phyloP scores from a whole-genome alignment of 176 grass and related monocot species.

The Oryza meridionalis region DNA sequence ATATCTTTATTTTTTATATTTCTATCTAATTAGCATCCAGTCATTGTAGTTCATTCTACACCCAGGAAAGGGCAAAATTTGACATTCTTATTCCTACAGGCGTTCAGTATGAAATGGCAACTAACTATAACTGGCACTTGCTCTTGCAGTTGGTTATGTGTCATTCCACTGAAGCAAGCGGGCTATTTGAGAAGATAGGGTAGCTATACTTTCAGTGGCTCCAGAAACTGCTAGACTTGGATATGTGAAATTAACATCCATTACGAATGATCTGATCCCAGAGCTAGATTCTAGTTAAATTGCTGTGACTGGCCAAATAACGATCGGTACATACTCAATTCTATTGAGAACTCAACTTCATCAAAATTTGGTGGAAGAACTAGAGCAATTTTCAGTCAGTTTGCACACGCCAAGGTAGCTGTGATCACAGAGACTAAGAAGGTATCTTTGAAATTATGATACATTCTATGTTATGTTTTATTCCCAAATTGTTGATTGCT shows the following conservation, averaged over 20 bases:
- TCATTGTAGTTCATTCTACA: background rate
- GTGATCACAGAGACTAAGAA: slow-evolving; percentile 52
- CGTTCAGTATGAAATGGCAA: background rate
- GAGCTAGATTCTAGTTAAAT: slow-evolving; percentile 12
- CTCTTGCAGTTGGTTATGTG: background rate
- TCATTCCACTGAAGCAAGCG: background rate
- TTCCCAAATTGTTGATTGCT: slow-evolving; percentile 6
- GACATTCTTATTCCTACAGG: background rate
- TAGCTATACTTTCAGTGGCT: background rate
- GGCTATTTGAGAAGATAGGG: background rate
- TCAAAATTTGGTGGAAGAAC: slow-evolving; percentile 56
- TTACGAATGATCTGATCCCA: background rate
- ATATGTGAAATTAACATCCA: background rate
- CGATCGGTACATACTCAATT: slow-evolving; percentile 45
- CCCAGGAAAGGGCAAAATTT: background rate
- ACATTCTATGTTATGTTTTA: slow-evolving; percentile 15
- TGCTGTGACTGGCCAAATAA: background rate
- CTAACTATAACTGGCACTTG: background rate
- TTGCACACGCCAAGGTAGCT: slow-evolving; percentile 45
- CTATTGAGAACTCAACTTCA: slow-evolving; percentile 47
- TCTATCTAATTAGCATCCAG: background rate
- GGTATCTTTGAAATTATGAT: slow-evolving; percentile 39
- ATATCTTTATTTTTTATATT: background rate
- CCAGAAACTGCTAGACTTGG: background rate
- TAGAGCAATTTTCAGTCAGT: slow-evolving; percentile 47